Base-by-base conservation (phyloP, 140 eudicot species). In the Bidens hawaiensis region DNA sequence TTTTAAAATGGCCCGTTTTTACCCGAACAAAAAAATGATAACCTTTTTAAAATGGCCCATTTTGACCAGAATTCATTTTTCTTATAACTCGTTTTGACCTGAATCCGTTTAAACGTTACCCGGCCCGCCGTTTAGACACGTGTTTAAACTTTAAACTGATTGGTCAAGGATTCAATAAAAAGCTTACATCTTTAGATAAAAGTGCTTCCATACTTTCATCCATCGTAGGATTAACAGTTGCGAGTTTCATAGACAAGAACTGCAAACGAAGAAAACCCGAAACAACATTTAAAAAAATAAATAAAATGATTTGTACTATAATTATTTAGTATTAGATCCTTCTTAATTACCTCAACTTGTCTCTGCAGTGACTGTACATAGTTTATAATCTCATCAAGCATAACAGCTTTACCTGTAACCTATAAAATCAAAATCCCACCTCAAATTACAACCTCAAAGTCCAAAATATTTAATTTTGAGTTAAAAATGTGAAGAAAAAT, bases 341-440 rank as follows among this genome's bases (percentile, higher is more conserved):
- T 60, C 54, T 55, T 51, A 72, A 55, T 38, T 86, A 90, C 97
- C 98, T 87, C 98, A 48, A 91, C 97, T 67, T 90, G 97, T 25
- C 78, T 77, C 41, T 90, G 97, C 55, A 90, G 75, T 40, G 97
- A 82, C 50, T 90, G 97, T 57, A 90, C 97, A 65, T 90, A 90
- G 64, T 90, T 90, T 62, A 90, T 90, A 64, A 90, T 90, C 83
- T 90, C 97, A 82, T 90, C 97, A 76, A 90, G 94, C 88, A 90
- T 85, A 57, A 87, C 89, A 67, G 97, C 97, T 74, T 90, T 90
- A 40, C 97, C 97, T 46, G 94, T 90, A 4, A 86, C 94, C 95
- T 86, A 59, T n/a, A 4, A 25, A 38, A 63, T 47, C 6, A 48
- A 75, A 61, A 52, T 21, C 51, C 46, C 57, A 73, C 53, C 22